Evolutionary conservation across 257 asterid genomes (phyloP).

Genomic region (Nicotiana sylvestris): DNA sequence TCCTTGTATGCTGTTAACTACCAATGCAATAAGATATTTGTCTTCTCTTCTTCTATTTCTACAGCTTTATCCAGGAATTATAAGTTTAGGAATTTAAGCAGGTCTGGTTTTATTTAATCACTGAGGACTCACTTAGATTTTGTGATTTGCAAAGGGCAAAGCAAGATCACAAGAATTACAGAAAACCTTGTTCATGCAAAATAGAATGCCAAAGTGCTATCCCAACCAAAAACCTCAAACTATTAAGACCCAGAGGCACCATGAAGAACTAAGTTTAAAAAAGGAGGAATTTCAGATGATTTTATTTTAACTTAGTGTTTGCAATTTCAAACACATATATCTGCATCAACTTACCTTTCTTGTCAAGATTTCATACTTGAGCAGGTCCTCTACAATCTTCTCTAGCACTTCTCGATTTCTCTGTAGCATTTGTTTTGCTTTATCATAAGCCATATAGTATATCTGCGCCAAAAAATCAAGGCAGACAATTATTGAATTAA

Average conservation of each 20-base stretch:
- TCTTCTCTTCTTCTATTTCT: slow-evolving; percentile 5
- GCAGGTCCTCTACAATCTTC: slow-evolving; percentile 81
- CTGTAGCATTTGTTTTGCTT: slow-evolving; percentile 69
- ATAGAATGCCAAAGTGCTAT: slow-evolving; percentile 8
- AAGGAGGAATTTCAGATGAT: not conserved
- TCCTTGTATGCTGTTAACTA: not conserved
- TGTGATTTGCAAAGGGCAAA: not conserved
- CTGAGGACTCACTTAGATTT: not conserved
- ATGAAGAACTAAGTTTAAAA: not conserved
- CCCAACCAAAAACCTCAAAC: not conserved
- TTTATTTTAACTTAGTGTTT: not conserved
- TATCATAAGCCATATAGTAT: slow-evolving; percentile 74
- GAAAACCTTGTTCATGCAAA: not conserved
- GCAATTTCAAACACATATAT: not conserved
- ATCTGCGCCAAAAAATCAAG: slow-evolving; percentile 45
- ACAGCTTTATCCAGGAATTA: not conserved
- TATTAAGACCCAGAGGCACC: not conserved
- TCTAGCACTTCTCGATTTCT: slow-evolving; percentile 63
- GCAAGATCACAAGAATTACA: slow-evolving; percentile 1
- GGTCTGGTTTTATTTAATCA: not conserved
- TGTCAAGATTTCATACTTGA: slow-evolving; percentile 68
- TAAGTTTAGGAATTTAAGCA: not conserved
- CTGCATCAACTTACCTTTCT: slow-evolving; percentile 60
- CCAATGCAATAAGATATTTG: not conserved
- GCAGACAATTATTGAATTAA: not conserved